phyloP scores from a whole-genome alignment of 176 grass and related monocot genomes.

The Metroxylon sagu region DNA sequence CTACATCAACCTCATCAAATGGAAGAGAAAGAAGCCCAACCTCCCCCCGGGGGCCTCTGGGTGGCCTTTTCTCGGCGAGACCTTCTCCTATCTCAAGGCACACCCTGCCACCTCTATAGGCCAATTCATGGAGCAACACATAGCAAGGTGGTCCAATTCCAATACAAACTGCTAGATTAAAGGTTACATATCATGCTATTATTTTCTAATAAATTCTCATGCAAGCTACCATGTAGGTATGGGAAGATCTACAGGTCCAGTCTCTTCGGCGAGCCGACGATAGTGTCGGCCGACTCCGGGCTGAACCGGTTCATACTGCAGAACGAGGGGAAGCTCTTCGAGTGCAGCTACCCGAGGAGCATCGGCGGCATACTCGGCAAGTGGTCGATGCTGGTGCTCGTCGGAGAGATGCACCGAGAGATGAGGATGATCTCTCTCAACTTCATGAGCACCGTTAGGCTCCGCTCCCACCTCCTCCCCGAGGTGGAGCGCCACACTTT shows the following conservation, averaged over 20 bases:
- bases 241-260: slow-evolving; percentile 78
- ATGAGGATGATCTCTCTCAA: slow-evolving; percentile 81
- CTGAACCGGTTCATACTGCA: slow-evolving; percentile 88
- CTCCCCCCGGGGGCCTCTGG: slow-evolving; percentile 58
- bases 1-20: slow-evolving; percentile 31
- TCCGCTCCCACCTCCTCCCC: slow-evolving; percentile 56
- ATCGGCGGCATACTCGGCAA: slow-evolving; percentile 86
- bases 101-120: slow-evolving; percentile 68
- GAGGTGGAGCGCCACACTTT: slow-evolving; percentile 78
- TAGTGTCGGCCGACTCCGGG: slow-evolving; percentile 77
- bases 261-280: slow-evolving; percentile 77
- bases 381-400: slow-evolving; percentile 82
- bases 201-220: too few relatives aligned
- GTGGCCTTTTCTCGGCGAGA: slow-evolving; percentile 74
- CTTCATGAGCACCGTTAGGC: slow-evolving; percentile 76
- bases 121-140: slow-evolving; percentile 64
- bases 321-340: slow-evolving; percentile 78
- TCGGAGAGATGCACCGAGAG: slow-evolving; percentile 63
- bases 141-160: slow-evolving; percentile 42
- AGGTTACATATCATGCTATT: too few relatives aligned
- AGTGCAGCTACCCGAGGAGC: slow-evolving; percentile 94
- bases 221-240: slow-evolving; percentile 39
- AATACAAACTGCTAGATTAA: too few relatives aligned
- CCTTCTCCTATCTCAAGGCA: slow-evolving; percentile 78
- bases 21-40: slow-evolving; percentile 40